These are phyloP conservation scores for Fusarium coffeatum DNA, from an alignment of 2,329 filamentous ascomycete genomes.

Conservation along the genomic window DNA sequence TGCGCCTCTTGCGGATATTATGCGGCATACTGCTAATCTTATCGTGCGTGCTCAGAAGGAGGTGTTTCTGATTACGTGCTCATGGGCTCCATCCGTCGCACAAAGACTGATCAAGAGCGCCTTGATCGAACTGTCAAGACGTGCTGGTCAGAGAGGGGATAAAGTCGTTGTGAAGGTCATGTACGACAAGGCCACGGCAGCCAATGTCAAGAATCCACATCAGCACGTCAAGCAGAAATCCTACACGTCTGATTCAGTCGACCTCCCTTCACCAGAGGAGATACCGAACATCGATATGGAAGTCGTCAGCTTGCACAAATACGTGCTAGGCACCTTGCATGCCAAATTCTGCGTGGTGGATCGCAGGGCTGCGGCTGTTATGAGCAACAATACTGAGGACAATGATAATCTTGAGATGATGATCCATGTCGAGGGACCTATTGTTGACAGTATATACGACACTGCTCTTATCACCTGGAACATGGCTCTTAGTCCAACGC, in stretches of 20 bases:
- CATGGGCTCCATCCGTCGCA: constrained; percentile 77
- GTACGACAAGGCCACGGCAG: constrained; percentile 76
- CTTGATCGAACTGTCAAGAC: constrained; percentile 74
- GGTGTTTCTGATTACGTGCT: constrained; percentile 80
- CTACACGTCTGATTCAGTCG: constrained; percentile 68
- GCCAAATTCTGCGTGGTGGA: constrained; percentile 83
- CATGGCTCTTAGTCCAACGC: constrained; percentile 58
- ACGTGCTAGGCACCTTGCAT: constrained; percentile 79
- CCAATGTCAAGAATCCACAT: constrained; percentile 74
- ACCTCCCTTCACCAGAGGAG: constrained; percentile 70
- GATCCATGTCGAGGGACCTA: constrained; percentile 78
- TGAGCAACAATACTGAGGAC: constrained; percentile 83
- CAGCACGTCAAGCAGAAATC: constrained; percentile 67
- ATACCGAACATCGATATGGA: constrained; percentile 78
- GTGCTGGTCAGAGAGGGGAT: constrained; percentile 67
- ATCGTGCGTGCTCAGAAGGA: constrained; percentile 79
- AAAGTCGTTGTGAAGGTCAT: constrained; percentile 77
- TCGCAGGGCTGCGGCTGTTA: constrained; percentile 74
- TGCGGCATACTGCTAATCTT: constrained; percentile 79
- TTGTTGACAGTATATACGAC: constrained; percentile 82
- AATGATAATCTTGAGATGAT: constrained; percentile 88
- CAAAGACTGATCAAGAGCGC: constrained; percentile 75
- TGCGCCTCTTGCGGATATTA: constrained; percentile 67
- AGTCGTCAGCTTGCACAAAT: constrained; percentile 78
- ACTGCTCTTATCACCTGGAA: constrained; percentile 79